These are phyloP conservation scores for Metschnikowia sp. DNA, from an alignment of 805 yeast genomes.

Conservation along the genomic window DNA sequence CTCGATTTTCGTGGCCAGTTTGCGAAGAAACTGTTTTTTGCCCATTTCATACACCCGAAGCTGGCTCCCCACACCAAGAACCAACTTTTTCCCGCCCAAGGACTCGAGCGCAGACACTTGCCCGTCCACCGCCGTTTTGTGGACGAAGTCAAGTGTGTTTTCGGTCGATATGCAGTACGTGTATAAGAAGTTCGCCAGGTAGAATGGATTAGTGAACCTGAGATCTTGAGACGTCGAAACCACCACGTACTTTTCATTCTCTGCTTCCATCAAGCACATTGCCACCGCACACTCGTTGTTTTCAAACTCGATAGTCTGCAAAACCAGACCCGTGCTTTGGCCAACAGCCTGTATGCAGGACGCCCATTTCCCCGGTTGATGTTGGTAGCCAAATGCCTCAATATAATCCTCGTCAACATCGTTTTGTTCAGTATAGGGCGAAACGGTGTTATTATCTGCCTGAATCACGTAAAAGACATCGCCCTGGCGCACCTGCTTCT, in stretches of 20 bases:
- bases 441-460: constrained; percentile 38
- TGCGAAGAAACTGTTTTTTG: constrained; percentile 69
- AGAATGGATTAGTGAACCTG: constrained; percentile 25
- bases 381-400: constrained; percentile 46
- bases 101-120: constrained; percentile 44
- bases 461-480: constrained; percentile 37
- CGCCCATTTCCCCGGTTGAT: constrained; percentile 36
- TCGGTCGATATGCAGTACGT: constrained; percentile 37
- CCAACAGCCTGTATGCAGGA: constrained; percentile 54
- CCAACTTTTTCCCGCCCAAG: constrained; percentile 60
- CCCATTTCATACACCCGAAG: constrained; percentile 73
- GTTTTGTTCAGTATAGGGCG: constrained; percentile 23
- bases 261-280: constrained; percentile 26
- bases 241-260: constrained; percentile 35
- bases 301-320: constrained; percentile 44
- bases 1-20: constrained; percentile 49
- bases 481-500: constrained; percentile 28
- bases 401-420: constrained; percentile 31
- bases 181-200: constrained; percentile 28
- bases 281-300: constrained; percentile 43
- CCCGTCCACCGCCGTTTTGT: constrained; percentile 55
- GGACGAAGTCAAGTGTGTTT: constrained; percentile 44
- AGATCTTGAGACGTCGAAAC: constrained; percentile 42
- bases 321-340: constrained; percentile 26
- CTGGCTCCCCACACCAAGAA: constrained; percentile 47